Evolutionary conservation across 768 basidiomycete genomes (phyloP).

Genomic region (Leccinellum albellum): DNA sequence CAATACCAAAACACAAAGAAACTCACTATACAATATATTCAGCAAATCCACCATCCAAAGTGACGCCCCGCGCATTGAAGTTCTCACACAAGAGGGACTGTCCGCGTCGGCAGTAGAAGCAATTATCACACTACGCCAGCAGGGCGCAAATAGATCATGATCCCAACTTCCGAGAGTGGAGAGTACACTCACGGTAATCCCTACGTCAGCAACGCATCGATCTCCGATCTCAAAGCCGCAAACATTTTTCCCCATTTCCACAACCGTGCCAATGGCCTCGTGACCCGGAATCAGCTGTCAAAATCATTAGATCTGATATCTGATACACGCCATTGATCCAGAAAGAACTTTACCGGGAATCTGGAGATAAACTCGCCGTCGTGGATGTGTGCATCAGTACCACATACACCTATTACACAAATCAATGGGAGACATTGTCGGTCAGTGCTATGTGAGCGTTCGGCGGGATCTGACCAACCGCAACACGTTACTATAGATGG

Average conservation of each 20-base stretch:
- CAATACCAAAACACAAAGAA: not conserved
- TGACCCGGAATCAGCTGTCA: slow-evolving; percentile 69
- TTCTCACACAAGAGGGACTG: slow-evolving; percentile 79
- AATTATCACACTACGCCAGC: slow-evolving; percentile 62
- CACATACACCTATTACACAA: slow-evolving; percentile 44
- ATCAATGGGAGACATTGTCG: not conserved
- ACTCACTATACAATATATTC: slow-evolving; percentile 83
- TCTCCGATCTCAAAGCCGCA: slow-evolving; percentile 74
- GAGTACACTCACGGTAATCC: slow-evolving; percentile 51
- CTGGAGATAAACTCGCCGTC: slow-evolving; percentile 63
- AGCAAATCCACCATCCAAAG: slow-evolving; percentile 81
- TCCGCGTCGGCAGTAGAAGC: slow-evolving; percentile 88
- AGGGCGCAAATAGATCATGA: slow-evolving; percentile 1
- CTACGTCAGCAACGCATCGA: slow-evolving; percentile 80
- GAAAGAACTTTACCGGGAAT: slow-evolving; percentile 42
- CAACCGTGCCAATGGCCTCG: slow-evolving; percentile 69
- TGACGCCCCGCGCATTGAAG: slow-evolving; percentile 78
- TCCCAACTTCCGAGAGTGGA: not conserved
- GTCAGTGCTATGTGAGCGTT: not conserved
- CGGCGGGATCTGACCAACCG: slow-evolving; percentile 28
- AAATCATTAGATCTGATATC: slow-evolving; percentile 7
- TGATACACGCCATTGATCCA: slow-evolving; percentile 20
- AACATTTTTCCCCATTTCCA: slow-evolving; percentile 77
- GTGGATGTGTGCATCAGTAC: slow-evolving; percentile 64
- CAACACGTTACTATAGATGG: slow-evolving; percentile 37